phyloP scores from a whole-genome alignment of 108 stramenopile genomes.

The Nitzschia sp. region DNA sequence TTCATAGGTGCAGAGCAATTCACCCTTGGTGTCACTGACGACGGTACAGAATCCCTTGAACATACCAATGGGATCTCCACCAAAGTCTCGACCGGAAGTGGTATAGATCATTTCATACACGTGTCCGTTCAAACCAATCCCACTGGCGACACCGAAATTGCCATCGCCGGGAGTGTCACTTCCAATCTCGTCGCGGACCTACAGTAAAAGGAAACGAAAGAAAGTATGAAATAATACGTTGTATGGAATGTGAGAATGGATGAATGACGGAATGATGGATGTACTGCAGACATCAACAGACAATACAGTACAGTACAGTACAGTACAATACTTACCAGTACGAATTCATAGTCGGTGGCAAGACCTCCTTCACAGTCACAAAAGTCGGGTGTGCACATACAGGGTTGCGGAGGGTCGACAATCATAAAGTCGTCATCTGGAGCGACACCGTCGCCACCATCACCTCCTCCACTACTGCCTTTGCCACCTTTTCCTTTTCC shows the following conservation, averaged over 20 bases:
- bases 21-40: conserved; percentile 1
- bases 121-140: conserved; percentile 8
- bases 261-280: not conserved
- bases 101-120: not conserved
- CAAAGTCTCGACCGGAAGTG: not conserved
- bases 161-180: conserved; percentile 6
- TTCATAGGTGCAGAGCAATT: conserved; percentile 33
- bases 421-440: not conserved
- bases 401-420: not conserved
- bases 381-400: not conserved
- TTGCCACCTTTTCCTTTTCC: not conserved
- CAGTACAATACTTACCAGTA: not conserved
- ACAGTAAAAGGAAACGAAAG: not conserved
- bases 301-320: not conserved
- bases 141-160: not conserved
- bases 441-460: not conserved
- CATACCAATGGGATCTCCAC: conserved; percentile 11
- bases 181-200: conserved; percentile 22
- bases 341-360: not conserved
- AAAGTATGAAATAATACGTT: not conserved
- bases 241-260: not conserved
- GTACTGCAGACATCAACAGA: not conserved
- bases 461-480: not conserved
- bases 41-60: conserved; percentile 30
- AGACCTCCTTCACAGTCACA: not conserved